These are phyloP conservation scores for Barnettozyma sucrosica DNA, from an alignment of 805 yeast species.

Conservation along the genomic window DNA sequence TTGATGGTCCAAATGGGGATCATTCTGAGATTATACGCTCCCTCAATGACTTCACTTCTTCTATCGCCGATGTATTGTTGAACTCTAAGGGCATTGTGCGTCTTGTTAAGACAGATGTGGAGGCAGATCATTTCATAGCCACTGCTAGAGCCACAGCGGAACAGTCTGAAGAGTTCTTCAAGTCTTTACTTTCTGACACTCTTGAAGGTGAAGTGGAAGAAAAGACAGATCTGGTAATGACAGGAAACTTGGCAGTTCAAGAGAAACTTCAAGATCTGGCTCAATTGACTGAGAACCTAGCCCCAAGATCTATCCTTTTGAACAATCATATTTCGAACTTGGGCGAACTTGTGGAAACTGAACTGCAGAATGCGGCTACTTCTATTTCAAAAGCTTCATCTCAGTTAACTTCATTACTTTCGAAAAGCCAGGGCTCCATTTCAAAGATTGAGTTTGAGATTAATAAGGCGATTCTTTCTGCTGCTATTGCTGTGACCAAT, in stretches of 20 bases:
- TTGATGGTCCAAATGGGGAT: constrained; percentile 67
- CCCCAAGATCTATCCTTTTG: constrained; percentile 32
- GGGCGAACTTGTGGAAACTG: constrained; percentile 66
- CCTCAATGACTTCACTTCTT: constrained; percentile 55
- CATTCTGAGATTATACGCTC: constrained; percentile 56
- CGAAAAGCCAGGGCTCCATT: constrained; percentile 40
- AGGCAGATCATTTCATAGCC: constrained; percentile 44
- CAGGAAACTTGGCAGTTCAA: constrained; percentile 70
- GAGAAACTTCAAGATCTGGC: constrained; percentile 56
- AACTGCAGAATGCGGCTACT: constrained; percentile 66
- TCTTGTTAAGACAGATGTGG: constrained; percentile 41
- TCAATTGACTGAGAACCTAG: constrained; percentile 50
- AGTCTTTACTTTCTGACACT: constrained; percentile 47
- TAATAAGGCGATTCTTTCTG: constrained; percentile 68
- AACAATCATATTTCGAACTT: constrained; percentile 43
- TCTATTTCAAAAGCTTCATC: constrained; percentile 62
- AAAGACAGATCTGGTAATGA: constrained; percentile 70
- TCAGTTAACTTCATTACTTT: constrained; percentile 47
- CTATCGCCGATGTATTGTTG: constrained; percentile 56
- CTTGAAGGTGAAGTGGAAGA: constrained; percentile 53
- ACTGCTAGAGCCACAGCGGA: constrained; percentile 53
- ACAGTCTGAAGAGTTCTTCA: constrained; percentile 56
- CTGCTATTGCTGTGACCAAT: constrained; percentile 75
- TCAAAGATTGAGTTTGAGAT: constrained; percentile 58
- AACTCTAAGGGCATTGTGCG: constrained; percentile 67